Conservation (phyloP, 345 rosid genomes). For the Brassica incana region DNA sequence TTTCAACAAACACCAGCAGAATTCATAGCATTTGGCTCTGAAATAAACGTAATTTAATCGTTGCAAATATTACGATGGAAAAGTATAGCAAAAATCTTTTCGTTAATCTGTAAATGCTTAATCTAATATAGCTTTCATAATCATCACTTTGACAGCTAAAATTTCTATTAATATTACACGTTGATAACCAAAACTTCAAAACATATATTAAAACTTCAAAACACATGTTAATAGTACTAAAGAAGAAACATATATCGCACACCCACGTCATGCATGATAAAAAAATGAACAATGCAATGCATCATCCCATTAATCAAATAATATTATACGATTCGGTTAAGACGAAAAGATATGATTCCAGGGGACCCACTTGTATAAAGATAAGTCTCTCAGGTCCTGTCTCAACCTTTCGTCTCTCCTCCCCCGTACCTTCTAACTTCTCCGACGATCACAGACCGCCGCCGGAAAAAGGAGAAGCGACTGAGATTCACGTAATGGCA, state of each 20-base stretch:
- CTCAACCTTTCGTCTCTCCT: not conserved
- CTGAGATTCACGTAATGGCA: slow-evolving; percentile 11
- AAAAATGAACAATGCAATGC: not conserved
- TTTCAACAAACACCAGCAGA: not conserved
- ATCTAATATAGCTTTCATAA: no score
- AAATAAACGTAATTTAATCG: no score
- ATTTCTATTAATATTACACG: not conserved
- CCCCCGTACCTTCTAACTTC: not conserved
- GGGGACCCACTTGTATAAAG: not conserved
- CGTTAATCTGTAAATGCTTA: not conserved
- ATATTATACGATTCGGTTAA: not conserved
- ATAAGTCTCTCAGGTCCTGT: not conserved
- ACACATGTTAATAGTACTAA: no score
- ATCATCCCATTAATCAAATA: not conserved
- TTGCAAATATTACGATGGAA: not conserved
- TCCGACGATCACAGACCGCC: not conserved
- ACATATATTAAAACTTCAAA: no score
- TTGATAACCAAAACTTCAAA: no score
- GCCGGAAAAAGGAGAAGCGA: not conserved
- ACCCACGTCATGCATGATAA: not conserved
- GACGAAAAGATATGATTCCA: not conserved
- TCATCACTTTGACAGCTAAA: not conserved
- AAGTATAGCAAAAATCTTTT: not conserved
- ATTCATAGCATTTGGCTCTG: not conserved
- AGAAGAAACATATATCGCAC: no score